These are phyloP conservation scores for Talaromyces sp. DNA, from an alignment of 2,329 filamentous ascomycete genomes.

Conservation along the genomic window DNA sequence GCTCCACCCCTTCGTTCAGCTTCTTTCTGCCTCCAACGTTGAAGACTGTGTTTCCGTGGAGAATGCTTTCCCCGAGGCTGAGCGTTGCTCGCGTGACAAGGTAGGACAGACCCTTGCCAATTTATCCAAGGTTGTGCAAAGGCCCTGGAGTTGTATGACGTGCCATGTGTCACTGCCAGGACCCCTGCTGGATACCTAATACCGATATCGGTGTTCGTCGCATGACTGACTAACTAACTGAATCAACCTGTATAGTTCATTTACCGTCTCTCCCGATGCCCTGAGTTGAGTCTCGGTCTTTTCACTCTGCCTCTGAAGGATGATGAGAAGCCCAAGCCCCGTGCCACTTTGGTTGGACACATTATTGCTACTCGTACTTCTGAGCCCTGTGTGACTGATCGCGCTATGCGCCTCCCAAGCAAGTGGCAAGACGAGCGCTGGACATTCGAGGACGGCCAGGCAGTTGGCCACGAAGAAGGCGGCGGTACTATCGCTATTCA, in stretches of 20 bases:
- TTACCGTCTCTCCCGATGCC: conserved; percentile 74
- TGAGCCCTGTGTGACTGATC: conserved; percentile 67
- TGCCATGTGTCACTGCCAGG: background rate
- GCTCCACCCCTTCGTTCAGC: conserved; percentile 73
- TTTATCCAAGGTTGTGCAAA: background rate
- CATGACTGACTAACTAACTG: conserved; percentile 21
- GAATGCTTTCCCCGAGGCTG: conserved; percentile 60
- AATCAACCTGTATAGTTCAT: conserved; percentile 58
- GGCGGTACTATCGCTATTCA: conserved; percentile 80
- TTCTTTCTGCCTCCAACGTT: conserved; percentile 61
- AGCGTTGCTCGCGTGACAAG: conserved; percentile 63
- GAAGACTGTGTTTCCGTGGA: conserved; percentile 62
- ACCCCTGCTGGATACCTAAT: background rate
- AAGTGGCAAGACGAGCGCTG: conserved; percentile 62
- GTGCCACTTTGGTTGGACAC: conserved; percentile 71
- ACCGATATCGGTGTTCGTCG: background rate
- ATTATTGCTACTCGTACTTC: conserved; percentile 73
- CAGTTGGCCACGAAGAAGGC: conserved; percentile 69
- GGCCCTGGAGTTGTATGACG: background rate
- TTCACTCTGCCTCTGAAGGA: conserved; percentile 65
- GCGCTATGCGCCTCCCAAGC: conserved; percentile 72
- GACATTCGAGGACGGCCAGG: conserved; percentile 43
- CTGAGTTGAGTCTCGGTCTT: conserved; percentile 76
- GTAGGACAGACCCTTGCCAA: conserved; percentile 42
- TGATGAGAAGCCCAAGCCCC: conserved; percentile 60